Conservation (phyloP, 768 basidiomycete species). For the Mycena latifolia region DNA sequence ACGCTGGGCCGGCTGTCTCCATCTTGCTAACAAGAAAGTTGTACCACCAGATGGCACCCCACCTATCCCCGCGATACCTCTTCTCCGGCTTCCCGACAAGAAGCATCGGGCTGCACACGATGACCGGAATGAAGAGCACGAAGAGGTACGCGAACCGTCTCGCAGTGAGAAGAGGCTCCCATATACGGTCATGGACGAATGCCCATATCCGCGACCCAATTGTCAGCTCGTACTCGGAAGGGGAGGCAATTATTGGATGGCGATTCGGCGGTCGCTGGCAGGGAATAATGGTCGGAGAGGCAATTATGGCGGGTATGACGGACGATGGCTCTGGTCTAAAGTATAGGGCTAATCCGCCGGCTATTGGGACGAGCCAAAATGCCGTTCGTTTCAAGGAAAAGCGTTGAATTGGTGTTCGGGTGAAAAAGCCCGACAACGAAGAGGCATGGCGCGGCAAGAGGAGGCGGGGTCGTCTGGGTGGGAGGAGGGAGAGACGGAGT, state of each 20-base stretch:
- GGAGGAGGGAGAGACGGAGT: conserved; percentile 22
- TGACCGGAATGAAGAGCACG: conserved; percentile 88
- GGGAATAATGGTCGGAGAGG: conserved; percentile 61
- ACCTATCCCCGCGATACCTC: conserved; percentile 77
- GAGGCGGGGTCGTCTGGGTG: conserved; percentile 6
- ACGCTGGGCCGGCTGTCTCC: conserved; percentile 96
- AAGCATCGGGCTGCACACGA: conserved; percentile 87
- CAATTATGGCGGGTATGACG: conserved; percentile 61
- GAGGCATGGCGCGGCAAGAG: conserved; percentile 45
- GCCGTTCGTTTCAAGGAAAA: conserved; percentile 46
- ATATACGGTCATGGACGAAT: conserved; percentile 69
- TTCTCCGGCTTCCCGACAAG: conserved; percentile 71
- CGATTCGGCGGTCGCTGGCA: conserved; percentile 40
- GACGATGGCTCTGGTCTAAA: conserved; percentile 58
- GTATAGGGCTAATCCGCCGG: conserved; percentile 67
- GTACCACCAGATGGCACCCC: conserved; percentile 99
- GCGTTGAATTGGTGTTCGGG: conserved; percentile 45
- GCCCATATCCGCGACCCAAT: conserved; percentile 56
- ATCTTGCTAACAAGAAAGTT: conserved; percentile 88
- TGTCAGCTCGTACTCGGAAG: conserved; percentile 70
- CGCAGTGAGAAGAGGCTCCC: conserved; percentile 90
- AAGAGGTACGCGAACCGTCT: conserved; percentile 88
- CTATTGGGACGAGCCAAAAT: conserved; percentile 70
- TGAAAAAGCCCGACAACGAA: conserved; percentile 48
- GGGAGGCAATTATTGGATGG: conserved; percentile 68